Conservation (phyloP, 176 grass and related monocot genomes). For the Pharus latifolius region DNA sequence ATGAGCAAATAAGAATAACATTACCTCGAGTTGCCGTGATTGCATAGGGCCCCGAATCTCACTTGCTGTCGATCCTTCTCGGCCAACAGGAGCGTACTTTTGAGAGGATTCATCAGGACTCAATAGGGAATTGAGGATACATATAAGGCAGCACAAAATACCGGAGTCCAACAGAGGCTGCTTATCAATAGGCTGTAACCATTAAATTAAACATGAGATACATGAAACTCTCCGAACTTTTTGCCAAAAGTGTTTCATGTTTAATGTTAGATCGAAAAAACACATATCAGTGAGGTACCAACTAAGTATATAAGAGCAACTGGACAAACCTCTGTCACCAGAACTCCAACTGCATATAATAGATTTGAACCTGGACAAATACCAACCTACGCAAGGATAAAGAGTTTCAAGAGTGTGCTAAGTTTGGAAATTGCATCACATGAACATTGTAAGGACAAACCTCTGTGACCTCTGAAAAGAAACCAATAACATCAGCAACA, state of each 20-base stretch:
- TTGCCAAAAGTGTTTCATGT: neutral
- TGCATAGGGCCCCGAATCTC: conserved; percentile 42
- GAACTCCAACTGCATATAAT: conserved; percentile 85
- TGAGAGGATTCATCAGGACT: conserved; percentile 45
- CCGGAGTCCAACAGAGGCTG: conserved; percentile 96
- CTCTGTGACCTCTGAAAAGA: conserved; percentile 84
- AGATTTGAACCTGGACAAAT: conserved; percentile 89
- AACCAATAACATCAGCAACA: conserved; percentile 72
- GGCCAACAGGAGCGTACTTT: conserved; percentile 25
- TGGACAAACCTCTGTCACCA: conserved; percentile 90
- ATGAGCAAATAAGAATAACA: conserved; percentile 6
- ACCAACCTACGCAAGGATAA: conserved; percentile 58
- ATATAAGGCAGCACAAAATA: conserved; percentile 94
- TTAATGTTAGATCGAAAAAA: neutral
- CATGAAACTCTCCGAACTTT: conserved; percentile 14
- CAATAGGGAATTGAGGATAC: conserved; percentile 88
- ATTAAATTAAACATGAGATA: conserved; percentile 46
- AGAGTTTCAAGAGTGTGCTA: conserved; percentile 14
- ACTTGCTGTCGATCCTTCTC: conserved; percentile 35
- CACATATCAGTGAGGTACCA: neutral
- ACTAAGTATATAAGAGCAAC: conserved; percentile 13
- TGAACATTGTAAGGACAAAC: conserved; percentile 33
- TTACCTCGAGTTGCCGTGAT: conserved; percentile 85
- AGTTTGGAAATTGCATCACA: neutral
- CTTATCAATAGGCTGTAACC: conserved; percentile 68